Evolutionary conservation across 2,329 filamentous ascomycete genomes (phyloP), one percentile per base, ranked within the genome.

Genomic region (Clarireedia hainanense): DNA sequence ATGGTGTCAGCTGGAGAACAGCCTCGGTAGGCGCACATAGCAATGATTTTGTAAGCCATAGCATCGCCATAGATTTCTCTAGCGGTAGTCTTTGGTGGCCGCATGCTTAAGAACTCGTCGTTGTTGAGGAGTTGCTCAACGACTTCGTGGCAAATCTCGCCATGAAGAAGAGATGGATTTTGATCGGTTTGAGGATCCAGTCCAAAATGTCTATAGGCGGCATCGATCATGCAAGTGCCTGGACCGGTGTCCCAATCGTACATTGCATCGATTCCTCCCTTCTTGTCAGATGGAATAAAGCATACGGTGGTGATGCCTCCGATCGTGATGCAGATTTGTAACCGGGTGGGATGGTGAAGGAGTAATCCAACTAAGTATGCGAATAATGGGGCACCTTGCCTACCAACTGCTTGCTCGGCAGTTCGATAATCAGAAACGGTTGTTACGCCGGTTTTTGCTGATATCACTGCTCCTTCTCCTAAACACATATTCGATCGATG

Each of bases 211-310:
- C 65, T 63, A 47, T 67, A 64, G 4, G 65, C 65, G 3, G 63
- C 61, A 54, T 68, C 65, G 34, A 69, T 66, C 53, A 70, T 65
- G 10, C 53, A 64, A 3, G 64, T 68, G 24, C 67, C 67, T 43
- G 67, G 67, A 3, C 67, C 67, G 5, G 65, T 65, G 48, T 69
- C 67, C 67, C 67, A 69, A 48, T 69, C 66, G 34, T 68, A 68
- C 64, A 69, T 68, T 10, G 65, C 65, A 39, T 68, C 67, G 26
- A 69, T 63, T 6, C 67, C 67, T 10, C 66, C 66, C 42, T 65
- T 58, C n/a, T 63, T 63, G 27, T 68, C 66, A 4, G 65, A 47
- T 9, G 67, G 67, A 7, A 69, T 63, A 50, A 69, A 68, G 52
- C 61, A 66, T 3, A 67, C 62, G 2, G 65, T 67, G 10, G 65